These are phyloP conservation scores for Pseudocercospora macadamiae DNA, from an alignment of 2,329 filamentous ascomycete species.

Conservation along the genomic window DNA sequence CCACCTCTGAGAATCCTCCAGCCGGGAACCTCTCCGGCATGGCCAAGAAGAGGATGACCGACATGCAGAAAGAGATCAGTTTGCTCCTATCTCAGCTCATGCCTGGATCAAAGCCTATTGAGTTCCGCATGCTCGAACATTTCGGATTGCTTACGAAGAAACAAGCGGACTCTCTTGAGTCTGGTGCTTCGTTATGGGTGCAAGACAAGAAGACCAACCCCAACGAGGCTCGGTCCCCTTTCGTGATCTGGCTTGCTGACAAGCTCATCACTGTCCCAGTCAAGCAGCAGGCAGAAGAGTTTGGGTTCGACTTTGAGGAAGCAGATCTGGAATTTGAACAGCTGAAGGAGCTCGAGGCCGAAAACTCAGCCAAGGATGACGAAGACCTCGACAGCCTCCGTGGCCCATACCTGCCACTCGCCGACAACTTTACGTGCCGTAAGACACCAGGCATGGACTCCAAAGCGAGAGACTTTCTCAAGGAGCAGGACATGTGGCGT, in stretches of 20 bases:
- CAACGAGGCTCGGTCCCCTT: constrained; percentile 32
- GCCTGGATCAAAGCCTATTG: constrained; percentile 50
- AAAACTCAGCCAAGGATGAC: constrained; percentile 51
- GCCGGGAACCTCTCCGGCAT: constrained; percentile 45
- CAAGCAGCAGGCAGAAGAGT: constrained; percentile 52
- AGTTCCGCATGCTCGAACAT: constrained; percentile 57
- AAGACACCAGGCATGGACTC: constrained; percentile 32
- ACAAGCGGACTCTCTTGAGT: constrained; percentile 65
- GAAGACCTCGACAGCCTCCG: constrained; percentile 44
- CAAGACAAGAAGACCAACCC: constrained; percentile 28
- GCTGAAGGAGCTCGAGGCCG: constrained; percentile 63
- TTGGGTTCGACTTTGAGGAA: constrained; percentile 61
- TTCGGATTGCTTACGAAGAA: constrained; percentile 62
- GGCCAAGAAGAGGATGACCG: constrained; percentile 48
- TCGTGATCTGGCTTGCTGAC: constrained; percentile 63
- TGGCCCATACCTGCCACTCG: constrained; percentile 38
- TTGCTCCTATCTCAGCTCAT: constrained; percentile 50
- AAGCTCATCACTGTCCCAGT: constrained; percentile 51
- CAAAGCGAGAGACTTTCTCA: constrained; percentile 43
- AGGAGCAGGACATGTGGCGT: constrained; percentile 61
- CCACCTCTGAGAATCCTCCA: constrained; percentile 38
- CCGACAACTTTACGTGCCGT: constrained; percentile 45
- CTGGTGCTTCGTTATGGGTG: constrained; percentile 48
- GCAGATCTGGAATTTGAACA: constrained; percentile 64
- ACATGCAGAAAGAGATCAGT: constrained; percentile 46